phyloP scores from a whole-genome alignment of 2,329 filamentous ascomycete species.

The Emmonsiellopsis sp. region DNA sequence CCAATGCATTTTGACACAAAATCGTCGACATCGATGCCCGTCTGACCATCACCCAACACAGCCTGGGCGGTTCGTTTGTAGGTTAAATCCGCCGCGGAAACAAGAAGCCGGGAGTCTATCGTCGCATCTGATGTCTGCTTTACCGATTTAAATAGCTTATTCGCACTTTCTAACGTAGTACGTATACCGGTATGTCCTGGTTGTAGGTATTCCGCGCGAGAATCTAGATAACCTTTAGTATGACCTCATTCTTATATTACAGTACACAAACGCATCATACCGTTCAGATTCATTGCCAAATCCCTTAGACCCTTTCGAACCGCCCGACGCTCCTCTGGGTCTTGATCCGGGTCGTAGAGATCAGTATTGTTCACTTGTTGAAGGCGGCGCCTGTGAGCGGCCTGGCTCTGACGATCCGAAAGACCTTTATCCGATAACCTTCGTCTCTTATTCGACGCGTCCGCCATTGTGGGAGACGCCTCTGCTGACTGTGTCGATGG shows the following conservation, averaged over 20 bases:
- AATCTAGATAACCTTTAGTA: constrained; percentile 42
- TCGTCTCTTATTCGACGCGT: constrained; percentile 11
- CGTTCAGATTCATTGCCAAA: constrained; percentile 49
- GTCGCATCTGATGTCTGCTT: constrained; percentile 86
- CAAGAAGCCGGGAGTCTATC: constrained; percentile 78
- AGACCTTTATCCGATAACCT: constrained; percentile 8
- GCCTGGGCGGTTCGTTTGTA: constrained; percentile 69
- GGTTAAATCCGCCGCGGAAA: constrained; percentile 69
- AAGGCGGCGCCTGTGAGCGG: constrained; percentile 4
- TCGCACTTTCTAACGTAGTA: constrained; percentile 57
- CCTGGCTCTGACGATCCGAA: constrained; percentile 2
- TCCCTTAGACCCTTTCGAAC: constrained; percentile 62
- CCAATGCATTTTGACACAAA: constrained; percentile 83
- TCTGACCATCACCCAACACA: constrained; percentile 60
- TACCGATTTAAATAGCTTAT: constrained; percentile 57
- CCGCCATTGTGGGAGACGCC: constrained; percentile 5
- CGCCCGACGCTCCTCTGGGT: constrained; percentile 58
- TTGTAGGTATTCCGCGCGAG: constrained; percentile 61
- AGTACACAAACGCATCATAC: constrained; percentile 24
- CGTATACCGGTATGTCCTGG: constrained; percentile 56
- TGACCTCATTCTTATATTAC: not conserved
- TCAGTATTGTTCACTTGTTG: constrained; percentile 29
- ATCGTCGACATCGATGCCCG: constrained; percentile 80
- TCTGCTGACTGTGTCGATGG: not conserved
- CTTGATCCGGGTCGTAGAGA: constrained; percentile 70